Evolutionary conservation across 495 filamentous ascomycete species (phyloP).

Genomic region (Lepidopterella palustris): DNA sequence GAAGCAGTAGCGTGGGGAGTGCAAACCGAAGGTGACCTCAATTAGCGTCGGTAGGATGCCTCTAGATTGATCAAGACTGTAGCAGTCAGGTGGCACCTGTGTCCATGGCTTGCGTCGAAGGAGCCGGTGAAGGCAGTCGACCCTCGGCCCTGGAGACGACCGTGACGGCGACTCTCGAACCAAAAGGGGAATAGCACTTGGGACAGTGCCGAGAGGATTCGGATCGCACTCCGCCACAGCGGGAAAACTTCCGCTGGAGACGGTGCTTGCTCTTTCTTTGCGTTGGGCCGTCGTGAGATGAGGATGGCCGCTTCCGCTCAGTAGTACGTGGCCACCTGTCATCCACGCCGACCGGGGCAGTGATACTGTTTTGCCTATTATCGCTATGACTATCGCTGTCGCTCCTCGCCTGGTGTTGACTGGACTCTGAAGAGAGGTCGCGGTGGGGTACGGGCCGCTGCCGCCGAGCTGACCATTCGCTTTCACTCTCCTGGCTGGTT

Average conservation of each 20-base stretch:
- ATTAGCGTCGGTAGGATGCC: conserved; percentile 5
- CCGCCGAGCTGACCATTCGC: conserved; percentile 4
- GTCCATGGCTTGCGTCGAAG: conserved; percentile 5
- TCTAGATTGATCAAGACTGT: not conserved
- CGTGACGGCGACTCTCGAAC: not conserved
- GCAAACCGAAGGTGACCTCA: conserved; percentile 5
- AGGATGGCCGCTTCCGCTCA: conserved; percentile 6
- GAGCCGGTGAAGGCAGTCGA: conserved; percentile 6
- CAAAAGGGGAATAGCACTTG: conserved; percentile 6
- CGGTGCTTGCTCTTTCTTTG: conserved; percentile 1
- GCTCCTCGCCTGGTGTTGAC: conserved; percentile 1
- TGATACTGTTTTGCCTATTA: conserved; percentile 1
- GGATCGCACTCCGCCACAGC: not conserved
- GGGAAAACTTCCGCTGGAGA: conserved; percentile 4
- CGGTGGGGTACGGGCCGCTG: not conserved
- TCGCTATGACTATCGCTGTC: conserved; percentile 8
- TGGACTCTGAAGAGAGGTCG: conserved; percentile 3
- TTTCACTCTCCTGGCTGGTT: not conserved
- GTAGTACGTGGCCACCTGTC: conserved; percentile 3
- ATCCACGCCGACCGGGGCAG: not conserved
- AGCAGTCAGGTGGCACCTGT: conserved; percentile 3
- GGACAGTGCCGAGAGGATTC: conserved; percentile 2
- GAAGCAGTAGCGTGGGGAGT: conserved; percentile 5
- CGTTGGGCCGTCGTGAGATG: conserved; percentile 5
- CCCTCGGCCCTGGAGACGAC: not conserved